A percentile compares a stretch with the other conserved stretches of the same genome.
Conservation (phyloP, 768 basidiomycete genomes). For the Mycena indigotica region DNA sequence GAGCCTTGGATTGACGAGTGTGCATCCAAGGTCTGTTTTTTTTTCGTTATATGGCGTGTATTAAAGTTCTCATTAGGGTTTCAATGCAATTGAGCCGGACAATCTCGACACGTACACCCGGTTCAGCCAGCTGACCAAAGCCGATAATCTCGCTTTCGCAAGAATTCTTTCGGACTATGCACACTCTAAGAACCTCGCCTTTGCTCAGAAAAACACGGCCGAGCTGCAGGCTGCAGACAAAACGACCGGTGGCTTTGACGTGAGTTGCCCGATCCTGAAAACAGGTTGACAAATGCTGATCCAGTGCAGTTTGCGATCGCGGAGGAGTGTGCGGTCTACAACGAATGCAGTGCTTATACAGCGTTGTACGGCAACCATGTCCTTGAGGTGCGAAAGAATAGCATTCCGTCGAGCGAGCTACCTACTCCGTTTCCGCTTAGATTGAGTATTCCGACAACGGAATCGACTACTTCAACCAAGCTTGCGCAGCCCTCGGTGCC, state of each 20-base stretch:
- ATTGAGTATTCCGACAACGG: not conserved
- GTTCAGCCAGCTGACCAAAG: not conserved
- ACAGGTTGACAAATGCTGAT: not conserved
- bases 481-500: not conserved
- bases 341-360: constrained; percentile 8
- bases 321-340: constrained; percentile 3
- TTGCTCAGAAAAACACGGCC: constrained; percentile 12
- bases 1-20: constrained; percentile 5
- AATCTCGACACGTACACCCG: constrained; percentile 11
- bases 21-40: not conserved
- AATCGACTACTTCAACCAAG: not conserved
- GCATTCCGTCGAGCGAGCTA: not conserved
- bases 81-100: constrained; percentile 8
- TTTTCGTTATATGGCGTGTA: not conserved
- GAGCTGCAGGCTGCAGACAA: not conserved
- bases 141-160: constrained; percentile 11
- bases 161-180: constrained; percentile 8
- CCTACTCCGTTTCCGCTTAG: not conserved
- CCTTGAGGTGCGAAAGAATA: not conserved
- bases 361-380: constrained; percentile 4
- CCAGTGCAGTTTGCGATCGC: not conserved
- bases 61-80: not conserved
- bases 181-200: not conserved
- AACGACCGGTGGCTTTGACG: not conserved
- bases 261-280: not conserved